phyloP scores from a whole-genome alignment of 441 rosid species.

The Bocquillonia castaneifolia region DNA sequence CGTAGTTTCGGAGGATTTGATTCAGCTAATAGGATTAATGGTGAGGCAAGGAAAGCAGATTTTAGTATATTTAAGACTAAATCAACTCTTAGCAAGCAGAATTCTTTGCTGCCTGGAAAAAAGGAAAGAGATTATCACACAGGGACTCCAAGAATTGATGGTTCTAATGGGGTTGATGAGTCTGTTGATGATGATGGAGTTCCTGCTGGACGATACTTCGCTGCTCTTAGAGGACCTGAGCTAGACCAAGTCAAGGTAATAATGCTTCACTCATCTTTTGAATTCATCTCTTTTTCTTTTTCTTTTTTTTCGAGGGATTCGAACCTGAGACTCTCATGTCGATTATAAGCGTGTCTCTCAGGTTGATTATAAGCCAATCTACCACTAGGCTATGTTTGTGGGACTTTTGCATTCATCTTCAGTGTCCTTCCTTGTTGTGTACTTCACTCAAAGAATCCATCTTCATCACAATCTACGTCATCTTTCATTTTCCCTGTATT shows the following conservation, averaged over 20 bases:
- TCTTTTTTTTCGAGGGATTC: too few relatives aligned
- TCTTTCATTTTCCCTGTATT: background rate
- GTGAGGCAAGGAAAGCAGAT: slow-evolving; percentile 56
- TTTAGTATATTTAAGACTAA: slow-evolving; percentile 76
- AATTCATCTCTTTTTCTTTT: too few relatives aligned
- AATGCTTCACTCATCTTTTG: background rate
- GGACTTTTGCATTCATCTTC: too few relatives aligned
- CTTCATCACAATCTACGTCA: too few relatives aligned
- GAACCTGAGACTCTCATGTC: too few relatives aligned
- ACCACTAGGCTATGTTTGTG: too few relatives aligned
- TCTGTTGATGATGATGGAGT: slow-evolving; percentile 52
- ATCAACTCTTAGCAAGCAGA: slow-evolving; percentile 68
- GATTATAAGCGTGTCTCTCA: too few relatives aligned
- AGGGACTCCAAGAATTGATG: slow-evolving; percentile 42
- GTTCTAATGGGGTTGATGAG: slow-evolving; percentile 40
- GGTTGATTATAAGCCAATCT: too few relatives aligned
- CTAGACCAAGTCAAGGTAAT: slow-evolving; percentile 88
- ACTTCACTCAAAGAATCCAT: too few relatives aligned
- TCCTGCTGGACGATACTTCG: slow-evolving; percentile 93
- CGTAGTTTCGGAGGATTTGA: slow-evolving; percentile 84
- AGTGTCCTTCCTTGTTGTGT: too few relatives aligned
- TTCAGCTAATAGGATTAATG: slow-evolving; percentile 31
- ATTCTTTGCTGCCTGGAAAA: slow-evolving; percentile 58
- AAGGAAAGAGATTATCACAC: slow-evolving; percentile 42
- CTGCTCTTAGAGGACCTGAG: slow-evolving; percentile 94